Percentiles rank a stretch among this genome's conserved stretches.
Conservation (phyloP, 176 grass and related monocot genomes). For the Avena sativa region DNA sequence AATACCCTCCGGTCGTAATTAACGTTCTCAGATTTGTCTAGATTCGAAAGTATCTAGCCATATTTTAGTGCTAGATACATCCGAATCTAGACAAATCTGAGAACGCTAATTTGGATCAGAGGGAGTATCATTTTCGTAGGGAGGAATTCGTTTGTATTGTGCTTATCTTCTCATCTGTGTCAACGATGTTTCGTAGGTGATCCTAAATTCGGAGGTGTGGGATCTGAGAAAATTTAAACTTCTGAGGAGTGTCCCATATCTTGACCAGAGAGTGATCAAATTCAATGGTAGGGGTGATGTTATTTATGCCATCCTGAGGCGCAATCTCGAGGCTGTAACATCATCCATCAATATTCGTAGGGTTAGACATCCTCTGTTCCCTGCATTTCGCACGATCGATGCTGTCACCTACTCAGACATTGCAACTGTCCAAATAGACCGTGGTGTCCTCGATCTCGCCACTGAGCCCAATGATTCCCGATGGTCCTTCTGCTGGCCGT, state of each 20-base stretch:
- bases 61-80: too few species aligned
- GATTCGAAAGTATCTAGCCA: too few species aligned
- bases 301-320: slow-evolving; percentile 88
- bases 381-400: slow-evolving; percentile 94
- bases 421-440: slow-evolving; percentile 91
- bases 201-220: slow-evolving; percentile 98
- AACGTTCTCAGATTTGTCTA: too few species aligned
- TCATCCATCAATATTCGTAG: slow-evolving; percentile 77
- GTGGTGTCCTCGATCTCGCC: slow-evolving; percentile 84
- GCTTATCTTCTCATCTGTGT: slow-evolving; percentile 27
- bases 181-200: slow-evolving; percentile 58
- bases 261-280: slow-evolving; percentile 96
- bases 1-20: too few species aligned
- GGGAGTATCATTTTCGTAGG: background rate
- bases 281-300: slow-evolving; percentile 89
- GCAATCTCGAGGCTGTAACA: slow-evolving; percentile 84
- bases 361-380: slow-evolving; percentile 81
- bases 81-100: too few species aligned
- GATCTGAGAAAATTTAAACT: slow-evolving; percentile 97
- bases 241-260: slow-evolving; percentile 86
- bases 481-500: too few species aligned
- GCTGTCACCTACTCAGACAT: slow-evolving; percentile 87
- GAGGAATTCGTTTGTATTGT: background rate
- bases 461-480: slow-evolving; percentile 78
- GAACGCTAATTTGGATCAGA: too few species aligned